Conservation (phyloP, 192 early-diverging fungal species). For the Dissophora ornata region DNA sequence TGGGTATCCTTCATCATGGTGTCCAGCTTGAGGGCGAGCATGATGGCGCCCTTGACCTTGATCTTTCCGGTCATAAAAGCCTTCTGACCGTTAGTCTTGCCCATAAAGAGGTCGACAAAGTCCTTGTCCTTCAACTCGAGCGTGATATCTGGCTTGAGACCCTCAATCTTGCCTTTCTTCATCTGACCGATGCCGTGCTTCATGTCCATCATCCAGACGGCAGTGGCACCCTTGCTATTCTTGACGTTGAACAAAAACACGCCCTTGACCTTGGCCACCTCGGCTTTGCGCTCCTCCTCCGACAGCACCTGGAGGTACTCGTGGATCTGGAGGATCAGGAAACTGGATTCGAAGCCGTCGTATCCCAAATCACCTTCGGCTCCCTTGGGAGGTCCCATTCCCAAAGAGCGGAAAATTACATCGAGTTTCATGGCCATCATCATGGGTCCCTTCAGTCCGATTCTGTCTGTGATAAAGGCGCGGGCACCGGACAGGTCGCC, state of each 20-base stretch:
- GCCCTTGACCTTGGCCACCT: slow-evolving; percentile 71
- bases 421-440: slow-evolving; percentile 81
- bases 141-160: slow-evolving; percentile 78
- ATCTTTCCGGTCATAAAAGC: slow-evolving; percentile 93
- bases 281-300: slow-evolving; percentile 48
- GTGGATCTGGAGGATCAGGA: slow-evolving; percentile 42
- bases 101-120: slow-evolving; percentile 86
- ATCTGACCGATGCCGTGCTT: slow-evolving; percentile 76
- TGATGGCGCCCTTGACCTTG: slow-evolving; percentile 84
- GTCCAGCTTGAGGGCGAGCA: slow-evolving; percentile 81
- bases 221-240: slow-evolving; percentile 73
- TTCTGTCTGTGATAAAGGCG: slow-evolving; percentile 92
- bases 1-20: slow-evolving; percentile 72
- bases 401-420: slow-evolving; percentile 64
- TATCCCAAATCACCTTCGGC: slow-evolving; percentile 41
- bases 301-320: slow-evolving; percentile 44
- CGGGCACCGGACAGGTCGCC: slow-evolving; percentile 86
- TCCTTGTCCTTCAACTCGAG: slow-evolving; percentile 81
- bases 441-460: slow-evolving; percentile 84
- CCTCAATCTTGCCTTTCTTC: slow-evolving; percentile 72
- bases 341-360: slow-evolving; percentile 49
- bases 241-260: slow-evolving; percentile 90
- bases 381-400: slow-evolving; percentile 47
- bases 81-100: slow-evolving; percentile 90
- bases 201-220: slow-evolving; percentile 89